phyloP scores from a whole-genome alignment of 371 early-diverging fungal species.

The Circinella umbellata region DNA sequence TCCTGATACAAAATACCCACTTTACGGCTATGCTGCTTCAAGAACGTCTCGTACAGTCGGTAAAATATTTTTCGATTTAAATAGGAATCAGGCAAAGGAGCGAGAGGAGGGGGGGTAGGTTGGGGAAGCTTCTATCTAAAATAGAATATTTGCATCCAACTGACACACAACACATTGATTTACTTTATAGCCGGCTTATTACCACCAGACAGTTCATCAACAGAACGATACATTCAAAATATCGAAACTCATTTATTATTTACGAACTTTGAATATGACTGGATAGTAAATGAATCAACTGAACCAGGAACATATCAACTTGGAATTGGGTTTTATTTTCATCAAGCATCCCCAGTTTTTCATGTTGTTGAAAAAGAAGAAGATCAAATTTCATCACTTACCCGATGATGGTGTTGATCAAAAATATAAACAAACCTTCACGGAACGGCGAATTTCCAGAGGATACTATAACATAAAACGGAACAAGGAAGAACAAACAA shows the following conservation, averaged over 20 bases:
- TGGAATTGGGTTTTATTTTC: constrained; percentile 32
- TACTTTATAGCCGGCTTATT: constrained; percentile 24
- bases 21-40: constrained; percentile 33
- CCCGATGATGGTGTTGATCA: background rate
- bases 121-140: no score
- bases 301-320: constrained; percentile 26
- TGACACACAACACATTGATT: background rate
- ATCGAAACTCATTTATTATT: constrained; percentile 22
- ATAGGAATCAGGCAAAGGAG: background rate
- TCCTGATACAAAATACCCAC: constrained; percentile 20
- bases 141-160: no score
- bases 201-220: constrained; percentile 12
- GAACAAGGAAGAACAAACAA: background rate
- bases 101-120: background rate
- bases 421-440: no score
- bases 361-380: constrained; percentile 12
- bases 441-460: no score
- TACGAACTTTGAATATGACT: constrained; percentile 23
- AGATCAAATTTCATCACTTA: background rate
- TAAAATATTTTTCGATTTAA: background rate
- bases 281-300: constrained; percentile 26
- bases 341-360: constrained; percentile 25
- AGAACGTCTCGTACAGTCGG: constrained; percentile 27
- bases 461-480: no score
- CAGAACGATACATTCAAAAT: constrained; percentile 23